A percentile compares a stretch with the other conserved stretches of the same genome.
Evolutionary conservation across 2,329 filamentous ascomycete species (phyloP).

Genomic region (Aureobasidium leucospermi): DNA sequence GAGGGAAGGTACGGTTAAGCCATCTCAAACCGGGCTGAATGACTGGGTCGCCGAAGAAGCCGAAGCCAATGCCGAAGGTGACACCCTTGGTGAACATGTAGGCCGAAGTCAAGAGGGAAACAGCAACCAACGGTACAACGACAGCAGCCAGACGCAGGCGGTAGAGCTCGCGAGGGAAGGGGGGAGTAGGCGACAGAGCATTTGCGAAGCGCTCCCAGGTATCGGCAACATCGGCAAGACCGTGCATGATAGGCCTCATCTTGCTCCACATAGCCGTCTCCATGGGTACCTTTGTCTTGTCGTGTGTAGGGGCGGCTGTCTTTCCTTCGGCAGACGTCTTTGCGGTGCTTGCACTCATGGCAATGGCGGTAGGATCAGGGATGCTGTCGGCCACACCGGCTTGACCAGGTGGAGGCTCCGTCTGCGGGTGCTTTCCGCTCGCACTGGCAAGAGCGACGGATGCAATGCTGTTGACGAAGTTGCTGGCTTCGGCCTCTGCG

Average conservation of each 20-base stretch:
- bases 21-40: conserved; percentile 53
- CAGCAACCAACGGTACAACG: conserved; percentile 36
- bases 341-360: conserved; percentile 47
- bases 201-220: conserved; percentile 58
- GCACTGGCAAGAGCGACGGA: conserved; percentile 67
- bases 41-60: conserved; percentile 73
- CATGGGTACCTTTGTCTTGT: conserved; percentile 74
- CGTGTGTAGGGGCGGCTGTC: conserved; percentile 46
- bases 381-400: conserved; percentile 41
- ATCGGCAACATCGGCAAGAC: conserved; percentile 52
- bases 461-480: conserved; percentile 68
- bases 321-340: conserved; percentile 47
- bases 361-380: conserved; percentile 54
- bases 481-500: conserved; percentile 74
- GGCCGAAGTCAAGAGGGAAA: conserved; percentile 39
- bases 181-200: conserved; percentile 41
- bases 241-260: conserved; percentile 66
- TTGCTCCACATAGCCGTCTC: conserved; percentile 70
- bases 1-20: conserved; percentile 55
- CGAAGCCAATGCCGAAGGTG: conserved; percentile 62
- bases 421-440: conserved; percentile 67
- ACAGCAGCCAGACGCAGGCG: conserved; percentile 40
- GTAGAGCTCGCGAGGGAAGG: conserved; percentile 38
- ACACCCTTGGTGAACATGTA: conserved; percentile 54
- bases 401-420: conserved; percentile 45